Evolutionary conservation across 106 monocot species (phyloP), one percentile per base, ranked within the genome.

Genomic region (Dioscorea dumetorum): DNA sequence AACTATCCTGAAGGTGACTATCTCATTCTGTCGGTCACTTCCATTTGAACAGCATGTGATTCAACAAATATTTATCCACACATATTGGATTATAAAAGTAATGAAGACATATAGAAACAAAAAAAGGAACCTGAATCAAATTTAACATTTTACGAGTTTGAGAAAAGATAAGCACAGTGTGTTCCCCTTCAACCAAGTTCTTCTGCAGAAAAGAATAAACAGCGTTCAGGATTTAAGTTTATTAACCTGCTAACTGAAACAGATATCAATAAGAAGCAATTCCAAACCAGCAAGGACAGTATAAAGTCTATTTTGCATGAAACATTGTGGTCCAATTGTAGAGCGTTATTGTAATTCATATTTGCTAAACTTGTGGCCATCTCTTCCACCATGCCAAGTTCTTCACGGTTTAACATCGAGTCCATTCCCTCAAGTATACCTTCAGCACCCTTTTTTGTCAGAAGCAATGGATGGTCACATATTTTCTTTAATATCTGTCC

Each of bases 61-160:
- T 41, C 6, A 41, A 41, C 5, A 41, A 41, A 41, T 41, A 41
- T 41, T 41, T 41, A 41, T 41, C 41, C 6, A 41, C 41, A 41
- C 41, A 41, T 41, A 6, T 41, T 41, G 6, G 41, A 41, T 41
- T 3, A 28, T 41, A 41, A 41, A 41, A 3, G 41, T 0, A 41
- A 41, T 41, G 41, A 54, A 19, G 12, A 50, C 12, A 22, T 61
- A 12, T 63, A 16, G 15, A 58, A n/a, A 17, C 34, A 50, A 7
- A 62, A n/a, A 22, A 73, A 56, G 49, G 31, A 51, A 93, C 99
- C 92, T 99, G 87, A 56, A 99, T 79, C 66, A 87, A 73, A 81
- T 93, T 90, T 50, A 99, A 71, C 99, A 99, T 99, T 87, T 99
- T 99, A 51, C 93, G 86, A 75, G 99, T 90, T 70, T 99, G 99